Base-by-base conservation (phyloP, 495 filamentous ascomycete species). In the Penicillium egyptiacum region DNA sequence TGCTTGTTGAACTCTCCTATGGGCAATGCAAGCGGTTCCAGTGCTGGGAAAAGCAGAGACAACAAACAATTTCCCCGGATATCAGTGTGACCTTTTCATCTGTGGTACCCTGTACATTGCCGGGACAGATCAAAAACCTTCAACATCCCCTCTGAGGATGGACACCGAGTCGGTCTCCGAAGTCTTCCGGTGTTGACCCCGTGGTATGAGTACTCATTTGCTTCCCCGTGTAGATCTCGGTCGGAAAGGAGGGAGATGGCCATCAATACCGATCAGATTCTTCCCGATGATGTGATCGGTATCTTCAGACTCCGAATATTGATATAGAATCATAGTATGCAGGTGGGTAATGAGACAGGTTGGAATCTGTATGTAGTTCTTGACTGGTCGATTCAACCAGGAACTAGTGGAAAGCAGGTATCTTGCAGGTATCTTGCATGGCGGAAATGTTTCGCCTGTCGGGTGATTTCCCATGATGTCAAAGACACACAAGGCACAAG, bases 231-330 rank as follows among this genome's bases (percentile, higher is more conserved):
- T 20, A 47, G 20, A 40, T 14, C 23, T 9, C 4, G 20, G 51
- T 39, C 19, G 44, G 44, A 45, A 41, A 19, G 50, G 31, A 39
- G 12, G 39, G 16, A 28, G 16, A 26, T 47, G 30, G 28, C 49
- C 31, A 42, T 50, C 48, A 40, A 50, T 39, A 42, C 41, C 57
- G 52, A 50, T 22, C 17, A 41, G 35, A 60, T 64, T 61, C 53
- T 43, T 57, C 55, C 56, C 58, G 59, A 59, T 55, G 55, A 57
- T 53, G 52, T 57, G 45, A 53, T 59, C 30, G 51, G 45, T 46
- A n/a, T 19, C 25, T 40, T 28, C 33, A 25, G 7, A 20, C 12
- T 26, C 26, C 22, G 25, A 39, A 16, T 43, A 37, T 37, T 31
- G 39, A 25, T 41, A 22, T 51, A 14, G 28, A 44, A 28, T 39